These are phyloP conservation scores for Pythium biforme DNA, from an alignment of 352 stramenopile genomes.

Conservation along the genomic window DNA sequence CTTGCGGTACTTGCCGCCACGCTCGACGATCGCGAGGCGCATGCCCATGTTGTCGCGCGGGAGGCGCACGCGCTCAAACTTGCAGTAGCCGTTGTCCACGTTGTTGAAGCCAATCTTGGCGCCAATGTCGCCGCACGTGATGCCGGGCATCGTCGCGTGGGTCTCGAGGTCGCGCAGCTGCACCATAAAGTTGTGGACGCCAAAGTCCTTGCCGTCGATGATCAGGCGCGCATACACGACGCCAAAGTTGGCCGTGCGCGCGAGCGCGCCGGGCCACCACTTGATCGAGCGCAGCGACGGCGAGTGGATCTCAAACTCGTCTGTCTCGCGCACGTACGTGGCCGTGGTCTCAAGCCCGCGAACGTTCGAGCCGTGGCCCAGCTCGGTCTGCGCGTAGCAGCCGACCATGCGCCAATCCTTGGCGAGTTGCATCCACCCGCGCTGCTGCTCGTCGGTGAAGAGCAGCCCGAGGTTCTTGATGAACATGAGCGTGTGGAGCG, in stretches of 20 bases:
- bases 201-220: conserved; percentile 74
- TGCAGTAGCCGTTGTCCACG: conserved; percentile 71
- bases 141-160: conserved; percentile 44
- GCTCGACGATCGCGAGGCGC: conserved; percentile 48
- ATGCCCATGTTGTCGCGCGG: conserved; percentile 71
- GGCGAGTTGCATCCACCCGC: conserved; percentile 65
- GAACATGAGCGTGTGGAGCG: conserved; percentile 74
- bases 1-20: conserved; percentile 63
- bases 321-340: conserved; percentile 85
- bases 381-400: conserved; percentile 88
- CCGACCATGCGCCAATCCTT: conserved; percentile 74
- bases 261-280: conserved; percentile 95
- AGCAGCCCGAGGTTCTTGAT: conserved; percentile 60
- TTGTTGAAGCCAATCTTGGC: conserved; percentile 75
- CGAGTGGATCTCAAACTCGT: conserved; percentile 95
- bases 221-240: conserved; percentile 89
- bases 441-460: conserved; percentile 68
- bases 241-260: conserved; percentile 92
- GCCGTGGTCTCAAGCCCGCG: conserved; percentile 93
- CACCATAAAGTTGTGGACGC: conserved; percentile 97
- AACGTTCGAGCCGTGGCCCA: conserved; percentile 88
- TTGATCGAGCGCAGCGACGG: conserved; percentile 94
- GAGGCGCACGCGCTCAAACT: conserved; percentile 56
- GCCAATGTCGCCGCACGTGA: conserved; percentile 65
- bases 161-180: conserved; percentile 90